Evolutionary conservation across 495 filamentous ascomycete species (phyloP), one percentile per base, ranked within the genome.

Genomic region (Podospora tetraspora): DNA sequence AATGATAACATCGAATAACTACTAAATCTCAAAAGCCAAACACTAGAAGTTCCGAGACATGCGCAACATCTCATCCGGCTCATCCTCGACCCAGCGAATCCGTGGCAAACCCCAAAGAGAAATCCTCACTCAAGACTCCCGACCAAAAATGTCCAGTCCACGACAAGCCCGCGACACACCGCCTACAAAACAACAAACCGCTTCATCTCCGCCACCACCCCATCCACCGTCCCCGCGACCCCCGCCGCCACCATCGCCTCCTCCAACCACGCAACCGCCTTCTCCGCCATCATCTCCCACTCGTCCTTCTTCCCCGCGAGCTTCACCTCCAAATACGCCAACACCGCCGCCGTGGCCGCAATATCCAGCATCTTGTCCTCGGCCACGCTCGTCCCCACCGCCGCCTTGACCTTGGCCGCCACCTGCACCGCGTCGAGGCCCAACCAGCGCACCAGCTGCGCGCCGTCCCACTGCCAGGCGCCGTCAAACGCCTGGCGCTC

Each of bases 241-340:
- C 62, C 69, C 34, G 7, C 27, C 11, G 10, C 59, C 23, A 9
- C n/a, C 6, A 70, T 5, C 67, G 70, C 64, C 5, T 19, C 59
- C 22, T 61, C 56, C 63, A 86, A 57, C 83, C 83, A 85, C 21
- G 30, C 71, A 69, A 32, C 74, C 2, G 82, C 84, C 75, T 86
- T 87, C 25, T 81, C 79, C 7, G 77, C 83, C 67, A 86, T 27
- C 76, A 89, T 77, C 71, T 86, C 84, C 87, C 87, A 89, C 24
- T 78, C 74, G n/a, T 82, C 83, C 74, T 76, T 73, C 61, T 80
- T 72, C 6, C 66, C 75, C 0, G 4, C 65, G 61, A 85, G 62
- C 66, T 77, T 80, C 30, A 59, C 68, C 71, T 84, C 78, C 37
- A 90, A 73, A 65, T 74, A 88, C 6, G 71, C 80, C 59, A 88